Base-by-base conservation (phyloP, 2,329 filamentous ascomycete species). In the Penicillium digitatum region DNA sequence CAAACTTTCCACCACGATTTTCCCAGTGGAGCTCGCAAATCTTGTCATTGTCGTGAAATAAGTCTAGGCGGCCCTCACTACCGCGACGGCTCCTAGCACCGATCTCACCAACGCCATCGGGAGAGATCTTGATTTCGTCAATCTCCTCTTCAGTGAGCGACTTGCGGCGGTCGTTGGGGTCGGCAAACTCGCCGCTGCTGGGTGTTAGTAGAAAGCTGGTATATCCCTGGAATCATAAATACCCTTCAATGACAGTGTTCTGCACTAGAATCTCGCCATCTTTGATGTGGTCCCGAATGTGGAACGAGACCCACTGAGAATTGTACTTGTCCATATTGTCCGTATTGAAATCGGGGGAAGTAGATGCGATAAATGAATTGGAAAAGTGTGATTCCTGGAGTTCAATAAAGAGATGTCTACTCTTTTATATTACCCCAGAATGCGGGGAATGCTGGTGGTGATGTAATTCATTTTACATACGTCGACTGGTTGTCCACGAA, bases 1-100 rank as follows among this genome's bases (percentile, higher is more conserved):
- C 18, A 26, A 40, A 38, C 5, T 61, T 54, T 22, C 62, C 64
- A n/a, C 59, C 55, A 22, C 67, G 63, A 51, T 70, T 69, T 49
- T 70, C 68, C 68, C 68, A 70, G 48, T 70, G 67, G 18, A 70
- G 59, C 45, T 70, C 67, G 44, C 67, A 70, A 32, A 70, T 70
- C 60, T 70, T 70, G 45, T 51, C 49, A 31, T 69, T 55, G 52
- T 60, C 65, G 48, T 70, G 64, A 58, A 69, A 70, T 22, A 70
- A 55, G 50, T 70, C 68, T 37, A 70, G 57, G 27, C 67, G 66
- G 32, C 68, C 68, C 43, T 70, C 68, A 42, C 66, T 69, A 48
- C 68, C 68, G n/a, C 68, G 63, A 29, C 67, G 66, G 47, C 68
- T 61, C 4, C 60, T 61, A 29, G 68, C 68, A 32, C 63, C 65